A percentile compares a stretch with the other conserved stretches of the same genome.
Evolutionary conservation across 257 asterid genomes (phyloP).

Genomic region (Verbascum thapsus): DNA sequence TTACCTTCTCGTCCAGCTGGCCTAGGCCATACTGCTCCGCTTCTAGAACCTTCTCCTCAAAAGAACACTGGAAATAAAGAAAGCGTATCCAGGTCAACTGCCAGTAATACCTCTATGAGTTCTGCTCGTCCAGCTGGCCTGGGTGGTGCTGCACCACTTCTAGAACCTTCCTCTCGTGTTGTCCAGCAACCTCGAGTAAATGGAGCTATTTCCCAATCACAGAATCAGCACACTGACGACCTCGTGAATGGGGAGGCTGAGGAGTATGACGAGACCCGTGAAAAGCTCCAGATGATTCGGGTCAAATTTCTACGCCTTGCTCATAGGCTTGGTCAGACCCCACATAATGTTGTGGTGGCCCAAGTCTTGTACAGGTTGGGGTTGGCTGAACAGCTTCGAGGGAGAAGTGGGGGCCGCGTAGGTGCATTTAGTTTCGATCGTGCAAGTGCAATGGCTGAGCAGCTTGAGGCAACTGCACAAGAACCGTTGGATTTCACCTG

Average conservation of each 20-base stretch:
- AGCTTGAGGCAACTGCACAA: slow-evolving; percentile 93
- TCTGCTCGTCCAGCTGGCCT: slow-evolving; percentile 88
- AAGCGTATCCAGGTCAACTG: slow-evolving; percentile 30
- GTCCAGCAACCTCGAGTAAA: slow-evolving; percentile 82
- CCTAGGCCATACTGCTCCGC: slow-evolving; percentile 34
- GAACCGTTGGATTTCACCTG: slow-evolving; percentile 94
- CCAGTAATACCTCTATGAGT: slow-evolving; percentile 38
- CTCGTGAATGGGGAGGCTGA: slow-evolving; percentile 75
- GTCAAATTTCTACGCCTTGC: slow-evolving; percentile 97
- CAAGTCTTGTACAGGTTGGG: slow-evolving; percentile 97
- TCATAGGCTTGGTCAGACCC: slow-evolving; percentile 92
- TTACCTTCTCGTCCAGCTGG: slow-evolving; percentile 40
- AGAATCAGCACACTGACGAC: slow-evolving; percentile 74
- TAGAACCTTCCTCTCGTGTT: slow-evolving; percentile 73
- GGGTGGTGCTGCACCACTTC: slow-evolving; percentile 80
- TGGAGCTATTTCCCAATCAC: slow-evolving; percentile 64
- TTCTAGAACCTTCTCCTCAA: slow-evolving; percentile 37
- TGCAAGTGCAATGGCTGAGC: slow-evolving; percentile 98
- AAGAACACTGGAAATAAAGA: slow-evolving; percentile 31
- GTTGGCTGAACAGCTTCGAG: slow-evolving; percentile 92
- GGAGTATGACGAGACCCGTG: slow-evolving; percentile 97
- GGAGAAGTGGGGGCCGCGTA: slow-evolving; percentile 89
- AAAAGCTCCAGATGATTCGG: slow-evolving; percentile 98
- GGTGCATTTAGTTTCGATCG: slow-evolving; percentile 96
- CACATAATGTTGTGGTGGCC: slow-evolving; percentile 97